A percentile compares a stretch with the other conserved stretches of the same genome.
Evolutionary conservation across 2,329 filamentous ascomycete species (phyloP).

Genomic region (Fusarium aywerte): DNA sequence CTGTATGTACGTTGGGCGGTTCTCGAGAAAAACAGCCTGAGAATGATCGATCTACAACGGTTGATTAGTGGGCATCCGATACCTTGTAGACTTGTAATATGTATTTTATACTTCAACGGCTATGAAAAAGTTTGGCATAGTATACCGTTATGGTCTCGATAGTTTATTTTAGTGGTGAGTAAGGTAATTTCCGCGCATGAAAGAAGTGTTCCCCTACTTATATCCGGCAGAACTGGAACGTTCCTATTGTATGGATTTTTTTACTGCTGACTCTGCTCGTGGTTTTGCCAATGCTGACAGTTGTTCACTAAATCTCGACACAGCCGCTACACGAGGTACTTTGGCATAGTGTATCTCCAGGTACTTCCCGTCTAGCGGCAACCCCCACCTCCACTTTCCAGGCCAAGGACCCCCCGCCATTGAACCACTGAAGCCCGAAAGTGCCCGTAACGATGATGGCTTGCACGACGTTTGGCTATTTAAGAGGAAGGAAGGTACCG

Average conservation of each 20-base stretch:
- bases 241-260: too few relatives aligned
- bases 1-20: too few relatives aligned
- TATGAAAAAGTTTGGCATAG: not conserved
- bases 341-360: constrained; percentile 8
- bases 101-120: not conserved
- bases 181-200: not conserved
- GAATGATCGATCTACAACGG: constrained; percentile 15
- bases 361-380: not conserved
- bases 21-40: not conserved
- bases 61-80: not conserved
- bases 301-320: constrained; percentile 38
- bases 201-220: not conserved
- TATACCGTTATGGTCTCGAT: not conserved
- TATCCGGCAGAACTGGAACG: not conserved
- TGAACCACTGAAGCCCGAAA: constrained; percentile 22
- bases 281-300: constrained; percentile 39
- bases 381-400: constrained; percentile 2
- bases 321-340: constrained; percentile 22
- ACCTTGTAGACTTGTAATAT: not conserved
- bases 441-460: constrained; percentile 14
- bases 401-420: constrained; percentile 15
- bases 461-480: not conserved
- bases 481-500: constrained; percentile 16
- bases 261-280: not conserved
- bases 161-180: not conserved